These are phyloP conservation scores for Umbelopsis sp. DNA, from an alignment of 371 early-diverging fungal species.

Conservation along the genomic window DNA sequence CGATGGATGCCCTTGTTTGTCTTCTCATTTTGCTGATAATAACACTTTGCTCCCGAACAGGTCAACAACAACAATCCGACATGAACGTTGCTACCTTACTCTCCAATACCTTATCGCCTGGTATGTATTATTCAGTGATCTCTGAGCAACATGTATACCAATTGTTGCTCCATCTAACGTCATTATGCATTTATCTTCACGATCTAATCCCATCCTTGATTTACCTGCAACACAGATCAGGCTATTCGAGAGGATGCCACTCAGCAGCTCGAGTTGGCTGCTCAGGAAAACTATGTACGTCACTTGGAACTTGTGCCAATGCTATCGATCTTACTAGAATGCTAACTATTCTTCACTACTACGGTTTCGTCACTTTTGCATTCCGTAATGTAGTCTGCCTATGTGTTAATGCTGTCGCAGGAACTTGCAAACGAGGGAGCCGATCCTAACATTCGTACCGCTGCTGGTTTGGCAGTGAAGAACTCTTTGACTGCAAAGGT, in stretches of 20 bases:
- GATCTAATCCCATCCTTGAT: slow-evolving; percentile 3
- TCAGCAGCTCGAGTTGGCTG: slow-evolving; percentile 71
- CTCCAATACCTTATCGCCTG: slow-evolving; percentile 73
- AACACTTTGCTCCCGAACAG: slow-evolving; percentile 1
- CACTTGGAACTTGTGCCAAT: neutral
- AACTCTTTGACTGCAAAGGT: slow-evolving; percentile 89
- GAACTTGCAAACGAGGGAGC: slow-evolving; percentile 81
- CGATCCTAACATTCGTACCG: slow-evolving; percentile 64
- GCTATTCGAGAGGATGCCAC: slow-evolving; percentile 78
- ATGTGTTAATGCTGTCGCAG: slow-evolving; percentile 74
- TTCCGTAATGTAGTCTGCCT: slow-evolving; percentile 62
- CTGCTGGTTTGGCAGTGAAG: slow-evolving; percentile 92
- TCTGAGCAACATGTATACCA: neutral
- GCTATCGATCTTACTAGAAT: neutral
- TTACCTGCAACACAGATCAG: slow-evolving; percentile 7
- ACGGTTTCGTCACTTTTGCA: neutral
- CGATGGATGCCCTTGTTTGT: neutral
- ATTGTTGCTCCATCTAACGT: slow-evolving; percentile 1
- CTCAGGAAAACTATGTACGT: slow-evolving; percentile 83
- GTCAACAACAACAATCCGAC: slow-evolving; percentile 20
- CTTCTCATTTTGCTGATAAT: neutral
- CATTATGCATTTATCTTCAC: slow-evolving; percentile 12
- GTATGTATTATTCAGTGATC: slow-evolving; percentile 37
- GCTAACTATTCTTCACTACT: slow-evolving; percentile 3
- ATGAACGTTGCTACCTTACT: slow-evolving; percentile 80